A percentile compares a stretch with the other conserved stretches of the same genome.
phyloP scores from a whole-genome alignment of 1,139 yeast genomes.

The Nematodospora anomalae region DNA sequence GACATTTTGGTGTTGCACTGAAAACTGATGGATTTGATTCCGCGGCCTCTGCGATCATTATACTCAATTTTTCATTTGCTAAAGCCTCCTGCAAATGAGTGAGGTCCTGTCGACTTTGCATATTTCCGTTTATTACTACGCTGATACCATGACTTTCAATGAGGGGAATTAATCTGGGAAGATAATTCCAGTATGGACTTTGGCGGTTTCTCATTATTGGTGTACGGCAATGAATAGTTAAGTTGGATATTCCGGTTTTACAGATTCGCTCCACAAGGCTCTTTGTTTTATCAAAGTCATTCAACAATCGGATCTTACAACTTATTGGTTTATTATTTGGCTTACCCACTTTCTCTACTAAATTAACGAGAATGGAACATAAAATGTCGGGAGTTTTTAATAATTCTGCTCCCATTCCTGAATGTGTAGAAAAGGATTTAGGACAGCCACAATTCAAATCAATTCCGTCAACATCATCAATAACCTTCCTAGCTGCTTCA shows the following conservation, averaged over 20 bases:
- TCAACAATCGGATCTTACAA: slow-evolving; percentile 81
- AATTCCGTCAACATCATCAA: slow-evolving; percentile 85
- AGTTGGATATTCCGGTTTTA: slow-evolving; percentile 76
- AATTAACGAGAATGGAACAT: slow-evolving; percentile 60
- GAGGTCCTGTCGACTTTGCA: slow-evolving; percentile 57
- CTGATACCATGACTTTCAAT: slow-evolving; percentile 67
- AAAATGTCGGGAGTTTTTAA: slow-evolving; percentile 77
- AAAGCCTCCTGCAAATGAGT: slow-evolving; percentile 49
- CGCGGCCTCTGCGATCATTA: slow-evolving; percentile 92
- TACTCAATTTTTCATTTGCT: slow-evolving; percentile 62
- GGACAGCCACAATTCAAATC: slow-evolving; percentile 98
- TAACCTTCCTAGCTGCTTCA: slow-evolving; percentile 77
- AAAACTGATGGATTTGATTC: slow-evolving; percentile 86
- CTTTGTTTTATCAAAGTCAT: slow-evolving; percentile 57
- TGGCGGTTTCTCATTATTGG: slow-evolving; percentile 89
- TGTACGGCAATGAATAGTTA: slow-evolving; percentile 91
- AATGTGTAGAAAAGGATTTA: slow-evolving; percentile 79
- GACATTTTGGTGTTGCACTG: slow-evolving; percentile 37
- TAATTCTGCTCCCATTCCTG: slow-evolving; percentile 98
- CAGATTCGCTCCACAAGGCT: slow-evolving; percentile 63
- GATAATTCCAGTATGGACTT: slow-evolving; percentile 65
- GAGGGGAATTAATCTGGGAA: slow-evolving; percentile 59
- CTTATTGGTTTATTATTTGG: slow-evolving; percentile 80
- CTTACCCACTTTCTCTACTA: slow-evolving; percentile 78
- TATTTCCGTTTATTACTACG: slow-evolving; percentile 79